Evolutionary conservation across 176 grass and related monocot species (phyloP).

Genomic region (Rhynchospora tenuis): DNA sequence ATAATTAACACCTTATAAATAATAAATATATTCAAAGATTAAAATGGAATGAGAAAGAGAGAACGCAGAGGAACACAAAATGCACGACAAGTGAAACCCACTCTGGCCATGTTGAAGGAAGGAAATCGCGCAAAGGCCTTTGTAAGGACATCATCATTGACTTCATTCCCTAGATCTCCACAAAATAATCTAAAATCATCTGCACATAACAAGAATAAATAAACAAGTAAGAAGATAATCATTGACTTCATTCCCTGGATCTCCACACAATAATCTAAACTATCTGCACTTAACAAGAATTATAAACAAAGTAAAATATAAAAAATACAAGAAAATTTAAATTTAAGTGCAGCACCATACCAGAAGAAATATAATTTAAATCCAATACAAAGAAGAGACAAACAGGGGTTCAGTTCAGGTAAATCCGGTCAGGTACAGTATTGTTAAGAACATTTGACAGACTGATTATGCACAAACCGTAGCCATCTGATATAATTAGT

Average conservation of each 20-base stretch:
- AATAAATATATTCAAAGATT: background rate
- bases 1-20: slow-evolving; percentile 1
- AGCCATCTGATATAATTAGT: too few relatives aligned
- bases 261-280: slow-evolving; percentile 86
- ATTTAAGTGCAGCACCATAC: background rate
- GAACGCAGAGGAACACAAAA: slow-evolving; percentile 10
- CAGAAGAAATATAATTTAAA: background rate
- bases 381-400: background rate
- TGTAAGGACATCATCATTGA: slow-evolving; percentile 95
- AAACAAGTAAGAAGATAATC: slow-evolving; percentile 72
- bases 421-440: background rate
- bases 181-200: slow-evolving; percentile 89
- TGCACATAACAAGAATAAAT: slow-evolving; percentile 28
- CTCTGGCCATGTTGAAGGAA: slow-evolving; percentile 97
- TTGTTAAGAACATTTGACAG: too few relatives aligned
- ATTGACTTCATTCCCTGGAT: slow-evolving; percentile 97
- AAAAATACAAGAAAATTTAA: background rate
- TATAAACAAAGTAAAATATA: background rate
- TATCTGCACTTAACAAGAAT: slow-evolving; percentile 45
- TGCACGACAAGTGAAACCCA: slow-evolving; percentile 10
- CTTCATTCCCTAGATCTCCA: slow-evolving; percentile 96
- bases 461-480: too few relatives aligned
- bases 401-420: background rate
- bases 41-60: background rate
- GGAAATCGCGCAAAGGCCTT: slow-evolving; percentile 88